A percentile compares a stretch with the other conserved stretches of the same genome.
phyloP scores from a whole-genome alignment of 805 yeast genomes.

The Starmerella powellii region DNA sequence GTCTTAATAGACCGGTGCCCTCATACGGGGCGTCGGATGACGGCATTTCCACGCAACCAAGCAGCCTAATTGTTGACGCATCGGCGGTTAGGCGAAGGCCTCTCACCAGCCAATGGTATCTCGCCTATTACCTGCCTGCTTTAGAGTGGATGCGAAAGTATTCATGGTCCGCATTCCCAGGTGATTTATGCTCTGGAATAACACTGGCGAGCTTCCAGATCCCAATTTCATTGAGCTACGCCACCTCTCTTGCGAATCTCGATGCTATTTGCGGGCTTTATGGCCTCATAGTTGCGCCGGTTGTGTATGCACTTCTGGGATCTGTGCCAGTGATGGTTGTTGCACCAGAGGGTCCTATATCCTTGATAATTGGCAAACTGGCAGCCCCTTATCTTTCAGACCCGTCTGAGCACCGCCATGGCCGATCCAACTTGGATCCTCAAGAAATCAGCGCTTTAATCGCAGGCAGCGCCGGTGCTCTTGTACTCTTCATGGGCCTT shows the following conservation, averaged over 20 bases:
- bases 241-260: slow-evolving; percentile 71
- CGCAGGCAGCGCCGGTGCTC: slow-evolving; percentile 63
- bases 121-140: slow-evolving; percentile 44
- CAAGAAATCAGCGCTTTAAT: slow-evolving; percentile 54
- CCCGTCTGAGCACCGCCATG: slow-evolving; percentile 27
- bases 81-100: neutral
- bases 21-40: neutral
- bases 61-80: slow-evolving; percentile 1
- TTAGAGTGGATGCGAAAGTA: slow-evolving; percentile 44
- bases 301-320: slow-evolving; percentile 66
- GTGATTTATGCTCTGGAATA: slow-evolving; percentile 72
- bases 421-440: slow-evolving; percentile 29
- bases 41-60: neutral
- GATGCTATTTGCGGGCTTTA: slow-evolving; percentile 71
- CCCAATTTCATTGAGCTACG: slow-evolving; percentile 74
- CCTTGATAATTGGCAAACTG: slow-evolving; percentile 70
- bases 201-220: slow-evolving; percentile 84
- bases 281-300: slow-evolving; percentile 65
- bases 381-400: slow-evolving; percentile 45
- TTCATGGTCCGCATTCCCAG: slow-evolving; percentile 30
- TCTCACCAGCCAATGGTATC: slow-evolving; percentile 23
- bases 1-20: neutral
- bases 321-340: slow-evolving; percentile 82
- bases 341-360: slow-evolving; percentile 85
- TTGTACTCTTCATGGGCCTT: slow-evolving; percentile 60